Conservation (phyloP, 345 rosid genomes). For the Brassica carinata region DNA sequence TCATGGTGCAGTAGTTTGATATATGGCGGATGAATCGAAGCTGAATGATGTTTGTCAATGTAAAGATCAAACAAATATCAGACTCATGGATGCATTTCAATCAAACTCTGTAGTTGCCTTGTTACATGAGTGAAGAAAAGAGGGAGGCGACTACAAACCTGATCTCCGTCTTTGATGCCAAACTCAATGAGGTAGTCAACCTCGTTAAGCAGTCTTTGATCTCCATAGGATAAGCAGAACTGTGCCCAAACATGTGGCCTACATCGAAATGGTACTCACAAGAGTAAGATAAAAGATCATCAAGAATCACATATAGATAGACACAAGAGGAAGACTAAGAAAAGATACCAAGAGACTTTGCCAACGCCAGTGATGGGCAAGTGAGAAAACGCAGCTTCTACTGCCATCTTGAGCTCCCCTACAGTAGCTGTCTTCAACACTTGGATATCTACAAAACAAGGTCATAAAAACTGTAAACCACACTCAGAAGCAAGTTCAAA, state of each 20-base stretch:
- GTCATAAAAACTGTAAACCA: background rate
- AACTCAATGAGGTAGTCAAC: conserved; percentile 50
- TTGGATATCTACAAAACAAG: conserved; percentile 47
- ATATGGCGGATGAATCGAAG: conserved; percentile 75
- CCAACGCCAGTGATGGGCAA: conserved; percentile 62
- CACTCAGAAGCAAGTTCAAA: background rate
- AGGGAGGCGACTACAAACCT: conserved; percentile 47
- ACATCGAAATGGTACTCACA: background rate
- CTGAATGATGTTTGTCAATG: conserved; percentile 40
- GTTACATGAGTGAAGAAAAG: background rate
- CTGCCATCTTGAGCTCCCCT: conserved; percentile 72
- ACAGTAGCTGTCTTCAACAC: conserved; percentile 64
- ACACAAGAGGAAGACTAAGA: background rate
- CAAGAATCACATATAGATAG: conserved; percentile 5
- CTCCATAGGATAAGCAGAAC: conserved; percentile 70
- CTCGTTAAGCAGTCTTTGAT: conserved; percentile 59
- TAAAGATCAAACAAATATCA: conserved; percentile 19
- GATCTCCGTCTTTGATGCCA: conserved; percentile 84
- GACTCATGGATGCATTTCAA: background rate
- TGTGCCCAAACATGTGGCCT: conserved; percentile 94
- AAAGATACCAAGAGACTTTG: conserved; percentile 76
- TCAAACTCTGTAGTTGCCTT: background rate
- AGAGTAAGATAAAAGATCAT: background rate
- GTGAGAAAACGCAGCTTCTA: conserved; percentile 70
- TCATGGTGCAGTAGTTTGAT: conserved; percentile 46